phyloP scores from a whole-genome alignment of 805 yeast species.

The Saccharomyces mikatae region DNA sequence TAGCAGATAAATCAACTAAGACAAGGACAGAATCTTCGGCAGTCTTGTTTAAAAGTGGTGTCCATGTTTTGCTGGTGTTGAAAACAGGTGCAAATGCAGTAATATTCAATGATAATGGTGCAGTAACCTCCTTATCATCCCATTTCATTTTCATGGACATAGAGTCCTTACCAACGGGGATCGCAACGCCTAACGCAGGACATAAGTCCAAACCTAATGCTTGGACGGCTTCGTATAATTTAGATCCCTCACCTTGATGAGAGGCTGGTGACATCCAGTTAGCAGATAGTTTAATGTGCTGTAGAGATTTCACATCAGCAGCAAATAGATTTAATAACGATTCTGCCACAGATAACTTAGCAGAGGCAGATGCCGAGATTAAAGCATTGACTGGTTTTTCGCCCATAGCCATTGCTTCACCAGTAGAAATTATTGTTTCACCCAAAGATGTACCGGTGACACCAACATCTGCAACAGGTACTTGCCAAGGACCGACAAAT shows the following conservation, averaged over 20 bases:
- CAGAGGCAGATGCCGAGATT: constrained; percentile 82
- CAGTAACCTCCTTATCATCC: constrained; percentile 84
- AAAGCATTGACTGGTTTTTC: constrained; percentile 89
- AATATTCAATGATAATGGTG: constrained; percentile 86
- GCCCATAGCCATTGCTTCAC: constrained; percentile 97
- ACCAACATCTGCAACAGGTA: constrained; percentile 97
- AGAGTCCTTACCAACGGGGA: constrained; percentile 98
- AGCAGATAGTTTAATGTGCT: constrained; percentile 79
- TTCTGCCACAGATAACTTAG: constrained; percentile 94
- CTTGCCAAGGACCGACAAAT: constrained; percentile 99
- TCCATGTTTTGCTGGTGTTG: constrained; percentile 88
- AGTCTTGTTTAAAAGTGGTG: constrained; percentile 62
- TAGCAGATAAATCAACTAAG: constrained; percentile 68
- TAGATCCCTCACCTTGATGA: constrained; percentile 91
- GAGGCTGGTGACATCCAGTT: constrained; percentile 99
- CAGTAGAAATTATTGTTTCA: constrained; percentile 59
- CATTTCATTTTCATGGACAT: constrained; percentile 99
- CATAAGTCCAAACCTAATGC: constrained; percentile 92
- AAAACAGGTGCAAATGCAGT: constrained; percentile 88
- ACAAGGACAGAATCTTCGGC: constrained; percentile 56
- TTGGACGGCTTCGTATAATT: constrained; percentile 91
- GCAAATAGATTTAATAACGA: constrained; percentile 81
- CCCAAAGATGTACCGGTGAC: constrained; percentile 90
- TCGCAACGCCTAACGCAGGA: constrained; percentile 82
- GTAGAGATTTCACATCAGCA: constrained; percentile 72